Base-by-base conservation (phyloP, 257 asterid species). In the Marsdenia floribunda region DNA sequence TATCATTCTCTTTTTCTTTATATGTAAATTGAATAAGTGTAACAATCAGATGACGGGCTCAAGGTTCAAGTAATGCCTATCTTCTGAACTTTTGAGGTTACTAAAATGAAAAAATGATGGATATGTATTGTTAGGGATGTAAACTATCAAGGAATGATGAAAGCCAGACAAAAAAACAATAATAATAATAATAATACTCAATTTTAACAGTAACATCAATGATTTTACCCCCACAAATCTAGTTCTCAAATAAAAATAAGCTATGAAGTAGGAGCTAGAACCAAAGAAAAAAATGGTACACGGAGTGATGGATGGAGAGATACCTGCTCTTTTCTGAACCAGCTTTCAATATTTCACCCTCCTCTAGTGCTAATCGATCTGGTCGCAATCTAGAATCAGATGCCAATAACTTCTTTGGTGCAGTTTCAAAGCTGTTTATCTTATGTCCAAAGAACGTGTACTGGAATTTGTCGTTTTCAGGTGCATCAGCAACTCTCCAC, bases 331-430 rank as follows among this genome's bases (percentile, higher is more conserved):
- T 93, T 71, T 86, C 91, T 47, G 90, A 74, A 78, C 97, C 93
- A 76, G 97, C 92, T 85, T 88, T 93, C 70, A 94, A 82, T 49
- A 93, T 73, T 79, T 93, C 98, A 73, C 97, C 98, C 68, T 88
- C 87, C 90, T 93, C 98, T 74, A 93, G 96, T 73, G 97, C 98
- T 80, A 80, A 84, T 78, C 97, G 83, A 82, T 91, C 97, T 73
- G 97, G 95, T 55, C 98, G 96, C 75, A 93, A 80, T 64, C 98
- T 91, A 73, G 98, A 91, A 88, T 93, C 98, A 49, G 98, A 90
- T 52, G 93, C 76, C 80, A 93, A 78, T 75, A 93, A 74, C 85
- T 91, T 91, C 88, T 84, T 87, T n/a, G 98, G 96, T 47, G 95
- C 98, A 66, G 97, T 89, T 75, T 88, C 97, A 77, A 91, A 91